These are phyloP conservation scores for Orychophragmus violaceus DNA, from an alignment of 345 rosid species.

Conservation along the genomic window DNA sequence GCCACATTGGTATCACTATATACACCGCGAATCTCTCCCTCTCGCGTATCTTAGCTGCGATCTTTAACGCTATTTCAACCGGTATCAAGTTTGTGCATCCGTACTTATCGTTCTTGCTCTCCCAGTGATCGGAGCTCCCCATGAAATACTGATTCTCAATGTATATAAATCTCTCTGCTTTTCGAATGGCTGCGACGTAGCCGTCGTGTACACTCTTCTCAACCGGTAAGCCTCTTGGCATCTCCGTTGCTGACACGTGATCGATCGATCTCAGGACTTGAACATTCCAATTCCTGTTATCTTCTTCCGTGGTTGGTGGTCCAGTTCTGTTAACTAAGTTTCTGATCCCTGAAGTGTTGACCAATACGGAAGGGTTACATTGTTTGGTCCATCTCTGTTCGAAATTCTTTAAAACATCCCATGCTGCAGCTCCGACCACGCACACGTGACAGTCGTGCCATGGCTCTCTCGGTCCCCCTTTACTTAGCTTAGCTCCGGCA, in stretches of 20 bases:
- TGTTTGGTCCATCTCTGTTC: conserved; percentile 87
- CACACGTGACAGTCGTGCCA: conserved; percentile 89
- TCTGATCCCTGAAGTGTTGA: conserved; percentile 35
- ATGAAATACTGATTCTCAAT: conserved; percentile 89
- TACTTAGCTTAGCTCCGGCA: conserved; percentile 55
- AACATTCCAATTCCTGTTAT: conserved; percentile 55
- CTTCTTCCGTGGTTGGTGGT: conserved; percentile 7
- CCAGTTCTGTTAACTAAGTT: conserved; percentile 40
- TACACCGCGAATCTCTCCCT: conserved; percentile 69
- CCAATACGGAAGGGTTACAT: conserved; percentile 52
- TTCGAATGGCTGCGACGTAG: conserved; percentile 66
- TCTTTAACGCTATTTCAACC: conserved; percentile 66
- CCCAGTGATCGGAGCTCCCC: conserved; percentile 80
- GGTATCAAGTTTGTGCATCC: conserved; percentile 57
- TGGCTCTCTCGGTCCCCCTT: conserved; percentile 89
- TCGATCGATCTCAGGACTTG: conserved; percentile 79
- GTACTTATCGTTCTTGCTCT: conserved; percentile 37
- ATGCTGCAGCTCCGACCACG: conserved; percentile 64
- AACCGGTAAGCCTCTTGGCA: conserved; percentile 33
- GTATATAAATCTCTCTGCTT: conserved; percentile 71
- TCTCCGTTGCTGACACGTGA: conserved; percentile 46
- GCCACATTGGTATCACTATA: conserved; percentile 91
- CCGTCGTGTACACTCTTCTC: conserved; percentile 82
- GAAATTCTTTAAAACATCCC: conserved; percentile 69
- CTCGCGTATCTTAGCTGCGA: conserved; percentile 49